Evolutionary conservation across 2,329 filamentous ascomycete species (phyloP).

Genomic region (Amauroascus niger): DNA sequence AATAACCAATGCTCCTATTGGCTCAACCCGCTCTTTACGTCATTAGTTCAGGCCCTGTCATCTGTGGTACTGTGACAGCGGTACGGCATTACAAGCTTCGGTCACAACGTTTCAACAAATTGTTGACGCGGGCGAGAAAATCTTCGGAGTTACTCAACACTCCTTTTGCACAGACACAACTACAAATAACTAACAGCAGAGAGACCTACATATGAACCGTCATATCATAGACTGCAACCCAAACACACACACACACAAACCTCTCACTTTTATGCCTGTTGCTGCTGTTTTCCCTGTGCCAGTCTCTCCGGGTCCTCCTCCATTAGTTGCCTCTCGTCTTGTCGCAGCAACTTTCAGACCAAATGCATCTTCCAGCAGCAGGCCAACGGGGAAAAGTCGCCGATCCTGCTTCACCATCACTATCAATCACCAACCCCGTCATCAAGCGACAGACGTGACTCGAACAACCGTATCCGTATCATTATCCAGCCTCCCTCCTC

Average conservation of each 20-base stretch:
- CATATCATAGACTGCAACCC: too few relatives aligned
- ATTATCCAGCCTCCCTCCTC: not conserved
- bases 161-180: too few relatives aligned
- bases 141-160: not conserved
- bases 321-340: too few relatives aligned
- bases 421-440: not conserved
- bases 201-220: too few relatives aligned
- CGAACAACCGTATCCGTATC: not conserved
- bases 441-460: not conserved
- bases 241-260: too few relatives aligned
- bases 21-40: not conserved
- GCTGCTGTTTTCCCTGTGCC: too few relatives aligned
- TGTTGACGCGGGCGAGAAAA: slow-evolving; percentile 1
- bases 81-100: slow-evolving; percentile 3
- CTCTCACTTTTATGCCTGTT: too few relatives aligned
- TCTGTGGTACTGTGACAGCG: not conserved
- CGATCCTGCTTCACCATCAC: not conserved
- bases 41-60: not conserved
- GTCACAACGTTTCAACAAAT: slow-evolving; percentile 11
- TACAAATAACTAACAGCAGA: too few relatives aligned
- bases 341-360: too few relatives aligned
- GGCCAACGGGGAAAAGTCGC: not conserved
- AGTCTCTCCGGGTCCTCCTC: too few relatives aligned
- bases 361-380: too few relatives aligned
- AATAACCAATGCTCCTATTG: not conserved